These are phyloP conservation scores for Clohesyomyces aquaticus DNA, from an alignment of 495 filamentous ascomycete species.

Conservation along the genomic window DNA sequence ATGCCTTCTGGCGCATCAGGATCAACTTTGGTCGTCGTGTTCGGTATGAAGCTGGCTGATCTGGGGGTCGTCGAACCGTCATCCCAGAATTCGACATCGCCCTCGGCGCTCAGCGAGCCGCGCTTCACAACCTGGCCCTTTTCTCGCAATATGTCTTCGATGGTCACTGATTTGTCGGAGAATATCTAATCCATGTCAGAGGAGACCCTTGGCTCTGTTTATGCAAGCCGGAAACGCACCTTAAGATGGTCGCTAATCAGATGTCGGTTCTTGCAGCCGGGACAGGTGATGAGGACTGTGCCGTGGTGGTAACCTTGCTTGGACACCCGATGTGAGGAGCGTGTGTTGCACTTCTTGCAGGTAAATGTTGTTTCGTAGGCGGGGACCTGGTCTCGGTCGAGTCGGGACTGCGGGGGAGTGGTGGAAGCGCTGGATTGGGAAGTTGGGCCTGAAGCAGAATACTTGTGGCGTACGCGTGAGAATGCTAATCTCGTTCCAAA, in stretches of 20 bases:
- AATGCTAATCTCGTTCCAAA: background rate
- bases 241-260: constrained; percentile 88
- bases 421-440: constrained; percentile 14
- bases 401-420: constrained; percentile 28
- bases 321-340: constrained; percentile 76
- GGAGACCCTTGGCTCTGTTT: no score
- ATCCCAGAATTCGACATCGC: constrained; percentile 58
- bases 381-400: constrained; percentile 56
- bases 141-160: constrained; percentile 73
- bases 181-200: constrained; percentile 58
- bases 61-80: constrained; percentile 30
- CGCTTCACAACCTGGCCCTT: constrained; percentile 67
- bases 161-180: constrained; percentile 63
- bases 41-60: constrained; percentile 26
- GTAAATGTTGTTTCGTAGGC: constrained; percentile 88
- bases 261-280: constrained; percentile 79
- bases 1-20: constrained; percentile 8
- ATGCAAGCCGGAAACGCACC: constrained; percentile 40
- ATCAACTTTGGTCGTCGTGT: constrained; percentile 16
- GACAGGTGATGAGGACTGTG: constrained; percentile 84
- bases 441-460: constrained; percentile 8
- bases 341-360: constrained; percentile 77
- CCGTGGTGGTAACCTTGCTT: constrained; percentile 95
- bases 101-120: constrained; percentile 52
- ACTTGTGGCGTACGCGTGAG: constrained; percentile 25